Evolutionary conservation across 768 basidiomycete genomes (phyloP).

Genomic region (Amanita pallidorosea): DNA sequence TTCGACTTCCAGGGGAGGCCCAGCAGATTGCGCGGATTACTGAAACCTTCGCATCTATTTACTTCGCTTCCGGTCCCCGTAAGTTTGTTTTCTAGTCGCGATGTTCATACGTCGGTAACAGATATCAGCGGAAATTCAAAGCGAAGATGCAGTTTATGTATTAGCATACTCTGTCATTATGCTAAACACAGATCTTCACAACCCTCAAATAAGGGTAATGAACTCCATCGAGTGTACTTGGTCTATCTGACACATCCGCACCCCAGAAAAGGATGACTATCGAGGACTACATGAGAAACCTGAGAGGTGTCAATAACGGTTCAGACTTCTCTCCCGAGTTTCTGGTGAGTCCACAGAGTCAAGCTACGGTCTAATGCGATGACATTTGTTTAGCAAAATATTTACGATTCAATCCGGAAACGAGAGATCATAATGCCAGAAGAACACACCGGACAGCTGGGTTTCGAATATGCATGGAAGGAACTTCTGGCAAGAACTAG

Average conservation of each 20-base stretch:
- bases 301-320: constrained; percentile 86
- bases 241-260: background rate
- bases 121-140: constrained; percentile 66
- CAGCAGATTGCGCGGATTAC: constrained; percentile 93
- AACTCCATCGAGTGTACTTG: constrained; percentile 3
- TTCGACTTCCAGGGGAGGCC: constrained; percentile 89
- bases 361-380: background rate
- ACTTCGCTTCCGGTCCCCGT: constrained; percentile 82
- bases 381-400: constrained; percentile 47
- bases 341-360: constrained; percentile 38
- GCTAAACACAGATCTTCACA: constrained; percentile 97
- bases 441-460: constrained; percentile 91
- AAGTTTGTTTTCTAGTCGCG: constrained; percentile 10
- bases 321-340: constrained; percentile 78
- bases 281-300: constrained; percentile 87
- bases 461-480: constrained; percentile 99
- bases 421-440: constrained; percentile 96
- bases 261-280: constrained; percentile 92
- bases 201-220: constrained; percentile 76
- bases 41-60: constrained; percentile 87
- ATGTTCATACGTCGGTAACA: constrained; percentile 5
- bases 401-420: constrained; percentile 92
- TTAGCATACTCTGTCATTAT: constrained; percentile 93
- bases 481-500: constrained; percentile 77
- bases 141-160: constrained; percentile 88